Evolutionary conservation across 371 early-diverging fungal species (phyloP).

Genomic region (Haplosporangium sp.): DNA sequence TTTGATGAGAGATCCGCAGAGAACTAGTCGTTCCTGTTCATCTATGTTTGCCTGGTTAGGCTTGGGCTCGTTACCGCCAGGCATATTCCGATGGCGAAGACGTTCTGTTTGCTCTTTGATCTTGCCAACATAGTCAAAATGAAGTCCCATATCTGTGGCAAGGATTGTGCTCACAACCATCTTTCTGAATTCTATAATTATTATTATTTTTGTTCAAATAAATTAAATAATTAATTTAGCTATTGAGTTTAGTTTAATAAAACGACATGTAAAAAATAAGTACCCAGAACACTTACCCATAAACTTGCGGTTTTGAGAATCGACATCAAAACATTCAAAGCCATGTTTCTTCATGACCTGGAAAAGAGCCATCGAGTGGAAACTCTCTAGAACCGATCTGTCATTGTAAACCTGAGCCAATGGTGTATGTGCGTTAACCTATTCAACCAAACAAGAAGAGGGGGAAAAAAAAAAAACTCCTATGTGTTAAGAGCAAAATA

Average conservation of each 20-base stretch:
- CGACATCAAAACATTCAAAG: slow-evolving; percentile 65
- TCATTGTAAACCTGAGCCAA: slow-evolving; percentile 94
- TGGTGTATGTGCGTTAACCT: slow-evolving; percentile 81
- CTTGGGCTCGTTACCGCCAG: slow-evolving; percentile 19
- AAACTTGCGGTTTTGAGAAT: slow-evolving; percentile 53
- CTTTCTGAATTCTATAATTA: slow-evolving; percentile 69
- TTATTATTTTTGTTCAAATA: background rate
- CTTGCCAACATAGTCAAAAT: slow-evolving; percentile 81
- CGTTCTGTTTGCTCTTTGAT: slow-evolving; percentile 71
- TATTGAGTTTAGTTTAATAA: background rate
- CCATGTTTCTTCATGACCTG: slow-evolving; percentile 77
- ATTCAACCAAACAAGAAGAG: background rate
- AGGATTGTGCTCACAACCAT: slow-evolving; percentile 79
- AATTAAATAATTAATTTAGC: background rate
- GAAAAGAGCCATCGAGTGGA: slow-evolving; percentile 91
- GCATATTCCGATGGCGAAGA: slow-evolving; percentile 34
- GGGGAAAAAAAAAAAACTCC: background rate
- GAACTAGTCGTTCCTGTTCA: slow-evolving; percentile 62
- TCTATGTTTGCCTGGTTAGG: slow-evolving; percentile 46
- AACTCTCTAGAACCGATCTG: slow-evolving; percentile 93
- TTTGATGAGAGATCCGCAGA: slow-evolving; percentile 81
- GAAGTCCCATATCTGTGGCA: slow-evolving; percentile 89
- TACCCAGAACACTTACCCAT: slow-evolving; percentile 30
- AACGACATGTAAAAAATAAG: background rate
- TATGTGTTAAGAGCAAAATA: background rate